These are phyloP conservation scores for Penicillium maclennaniae DNA, from an alignment of 495 filamentous ascomycete genomes.

Conservation along the genomic window DNA sequence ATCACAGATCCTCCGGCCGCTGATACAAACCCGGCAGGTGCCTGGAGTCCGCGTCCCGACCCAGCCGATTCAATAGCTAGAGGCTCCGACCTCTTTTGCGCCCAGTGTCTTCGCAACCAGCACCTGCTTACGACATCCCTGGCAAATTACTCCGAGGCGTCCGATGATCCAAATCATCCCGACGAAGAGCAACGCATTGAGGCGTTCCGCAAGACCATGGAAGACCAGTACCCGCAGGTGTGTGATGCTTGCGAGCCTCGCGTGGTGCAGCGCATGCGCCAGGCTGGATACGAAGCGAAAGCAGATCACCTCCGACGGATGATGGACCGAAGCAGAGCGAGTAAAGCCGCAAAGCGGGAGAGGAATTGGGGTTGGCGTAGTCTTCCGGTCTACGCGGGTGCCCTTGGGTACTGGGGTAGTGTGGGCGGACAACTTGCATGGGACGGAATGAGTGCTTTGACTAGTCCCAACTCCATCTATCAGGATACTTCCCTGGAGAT, in stretches of 20 bases:
- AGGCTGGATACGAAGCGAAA: slow-evolving; percentile 72
- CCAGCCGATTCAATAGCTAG: slow-evolving; percentile 35
- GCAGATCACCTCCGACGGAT: slow-evolving; percentile 70
- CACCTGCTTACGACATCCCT: slow-evolving; percentile 64
- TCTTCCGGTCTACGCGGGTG: slow-evolving; percentile 43
- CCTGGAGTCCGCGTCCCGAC: slow-evolving; percentile 30
- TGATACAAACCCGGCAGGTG: slow-evolving; percentile 35
- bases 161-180: slow-evolving; percentile 60
- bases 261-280: slow-evolving; percentile 59
- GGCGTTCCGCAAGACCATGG: slow-evolving; percentile 59
- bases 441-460: slow-evolving; percentile 33
- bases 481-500: background rate
- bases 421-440: slow-evolving; percentile 42
- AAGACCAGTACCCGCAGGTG: slow-evolving; percentile 77
- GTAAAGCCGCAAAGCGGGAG: slow-evolving; percentile 36
- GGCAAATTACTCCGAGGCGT: slow-evolving; percentile 65
- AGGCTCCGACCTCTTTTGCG: slow-evolving; percentile 60
- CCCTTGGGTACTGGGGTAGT: slow-evolving; percentile 52
- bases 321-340: slow-evolving; percentile 60
- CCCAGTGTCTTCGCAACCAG: slow-evolving; percentile 77
- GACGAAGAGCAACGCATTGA: slow-evolving; percentile 55
- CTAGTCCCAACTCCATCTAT: background rate
- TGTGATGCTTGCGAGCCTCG: slow-evolving; percentile 70
- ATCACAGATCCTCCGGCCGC: slow-evolving; percentile 80
- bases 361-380: slow-evolving; percentile 49